phyloP scores from a whole-genome alignment of 257 asterid genomes.

The Gardenia jasminoides region DNA sequence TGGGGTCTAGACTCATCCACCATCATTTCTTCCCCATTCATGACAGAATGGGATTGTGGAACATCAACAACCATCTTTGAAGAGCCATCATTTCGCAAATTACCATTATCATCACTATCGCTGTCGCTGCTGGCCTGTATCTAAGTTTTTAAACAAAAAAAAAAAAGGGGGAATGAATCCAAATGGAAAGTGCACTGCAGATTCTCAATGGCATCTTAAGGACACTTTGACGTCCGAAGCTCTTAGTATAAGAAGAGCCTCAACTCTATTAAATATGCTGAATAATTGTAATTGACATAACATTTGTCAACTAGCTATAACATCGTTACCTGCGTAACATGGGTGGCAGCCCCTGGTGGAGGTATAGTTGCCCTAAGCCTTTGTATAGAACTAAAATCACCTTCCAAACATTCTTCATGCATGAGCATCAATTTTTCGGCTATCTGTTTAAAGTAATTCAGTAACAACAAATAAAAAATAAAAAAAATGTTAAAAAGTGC shows the following conservation, averaged over 20 bases:
- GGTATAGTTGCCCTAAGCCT: slow-evolving; percentile 40
- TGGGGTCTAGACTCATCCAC: slow-evolving; percentile 15
- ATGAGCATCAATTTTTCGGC: slow-evolving; percentile 61
- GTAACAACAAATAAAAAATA: neutral
- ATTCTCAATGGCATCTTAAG: neutral
- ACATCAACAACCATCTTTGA: slow-evolving; percentile 54
- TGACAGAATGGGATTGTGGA: slow-evolving; percentile 22
- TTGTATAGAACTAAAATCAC: slow-evolving; percentile 49
- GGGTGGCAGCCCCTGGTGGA: slow-evolving; percentile 31
- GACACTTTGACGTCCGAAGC: neutral
- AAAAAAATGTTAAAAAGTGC: neutral
- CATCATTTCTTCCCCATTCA: slow-evolving; percentile 7
- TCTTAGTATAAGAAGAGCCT: neutral
- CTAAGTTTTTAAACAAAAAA: no score
- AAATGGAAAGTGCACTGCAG: neutral
- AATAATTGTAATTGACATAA: no score
- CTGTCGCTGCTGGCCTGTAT: slow-evolving; percentile 10
- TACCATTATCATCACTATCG: slow-evolving; percentile 12
- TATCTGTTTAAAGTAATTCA: slow-evolving; percentile 52
- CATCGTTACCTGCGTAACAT: neutral
- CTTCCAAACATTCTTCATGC: slow-evolving; percentile 69
- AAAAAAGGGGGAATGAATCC: neutral
- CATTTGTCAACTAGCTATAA: neutral
- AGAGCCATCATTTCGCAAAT: slow-evolving; percentile 19
- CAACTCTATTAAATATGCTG: neutral